phyloP scores from a whole-genome alignment of 2,329 filamentous ascomycete genomes.

The Diaporthe citrichinensis region DNA sequence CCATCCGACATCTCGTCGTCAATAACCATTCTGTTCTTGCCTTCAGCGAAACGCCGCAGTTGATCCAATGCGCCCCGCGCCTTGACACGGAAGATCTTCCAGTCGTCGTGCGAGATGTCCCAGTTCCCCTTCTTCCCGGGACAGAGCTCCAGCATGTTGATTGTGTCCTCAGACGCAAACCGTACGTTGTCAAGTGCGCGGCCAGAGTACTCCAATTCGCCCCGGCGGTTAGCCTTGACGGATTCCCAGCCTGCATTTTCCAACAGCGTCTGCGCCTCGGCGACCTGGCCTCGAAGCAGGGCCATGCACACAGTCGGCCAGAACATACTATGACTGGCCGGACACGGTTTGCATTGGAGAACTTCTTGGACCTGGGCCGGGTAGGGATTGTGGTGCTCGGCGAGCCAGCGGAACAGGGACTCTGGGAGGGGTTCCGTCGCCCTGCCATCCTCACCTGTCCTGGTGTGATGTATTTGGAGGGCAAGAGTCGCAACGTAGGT shows the following conservation, averaged over 20 bases:
- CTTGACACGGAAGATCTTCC: slow-evolving; percentile 86
- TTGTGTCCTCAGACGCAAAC: slow-evolving; percentile 77
- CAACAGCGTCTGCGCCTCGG: slow-evolving; percentile 76
- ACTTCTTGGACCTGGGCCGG: slow-evolving; percentile 77
- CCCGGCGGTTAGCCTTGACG: slow-evolving; percentile 77
- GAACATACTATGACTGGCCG: slow-evolving; percentile 82
- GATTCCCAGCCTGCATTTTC: slow-evolving; percentile 83
- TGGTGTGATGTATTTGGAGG: slow-evolving; percentile 82
- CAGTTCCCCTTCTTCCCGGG: slow-evolving; percentile 81
- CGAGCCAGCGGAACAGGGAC: slow-evolving; percentile 86
- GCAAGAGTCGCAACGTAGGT: slow-evolving; percentile 83
- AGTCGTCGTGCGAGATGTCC: slow-evolving; percentile 86
- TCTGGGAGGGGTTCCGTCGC: slow-evolving; percentile 74
- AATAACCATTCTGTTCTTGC: slow-evolving; percentile 61
- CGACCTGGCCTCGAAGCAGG: slow-evolving; percentile 81
- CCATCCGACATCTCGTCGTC: slow-evolving; percentile 49
- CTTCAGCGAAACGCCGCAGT: slow-evolving; percentile 85
- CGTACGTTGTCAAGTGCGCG: slow-evolving; percentile 84
- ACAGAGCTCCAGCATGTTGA: slow-evolving; percentile 79
- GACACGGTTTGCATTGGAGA: slow-evolving; percentile 75
- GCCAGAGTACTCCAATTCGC: slow-evolving; percentile 78
- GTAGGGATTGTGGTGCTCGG: slow-evolving; percentile 80
- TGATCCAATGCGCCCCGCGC: slow-evolving; percentile 78
- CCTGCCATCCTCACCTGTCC: slow-evolving; percentile 56
- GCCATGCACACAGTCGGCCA: slow-evolving; percentile 87